These are phyloP conservation scores for Boletellus deceptivus DNA, from an alignment of 1,284 basidiomycete species.

Conservation along the genomic window DNA sequence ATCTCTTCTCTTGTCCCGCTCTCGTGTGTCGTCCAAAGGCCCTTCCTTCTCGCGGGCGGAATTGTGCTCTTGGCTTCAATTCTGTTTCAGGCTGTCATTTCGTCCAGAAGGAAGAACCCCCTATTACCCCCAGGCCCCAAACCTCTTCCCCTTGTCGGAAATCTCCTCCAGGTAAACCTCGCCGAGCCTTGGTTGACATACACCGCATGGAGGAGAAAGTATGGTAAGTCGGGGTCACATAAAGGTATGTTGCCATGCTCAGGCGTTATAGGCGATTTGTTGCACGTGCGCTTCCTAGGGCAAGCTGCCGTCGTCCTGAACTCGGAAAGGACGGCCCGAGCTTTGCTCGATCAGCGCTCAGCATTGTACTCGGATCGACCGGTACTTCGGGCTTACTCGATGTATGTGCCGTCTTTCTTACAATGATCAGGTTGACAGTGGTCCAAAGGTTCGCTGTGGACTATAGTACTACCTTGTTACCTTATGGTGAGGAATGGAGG, in stretches of 20 bases:
- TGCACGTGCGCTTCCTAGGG: not conserved
- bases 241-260: not conserved
- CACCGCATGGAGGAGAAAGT: not conserved
- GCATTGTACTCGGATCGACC: not conserved
- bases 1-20: not conserved
- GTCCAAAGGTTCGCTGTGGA: not conserved
- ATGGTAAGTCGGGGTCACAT: not conserved
- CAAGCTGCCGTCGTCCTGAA: not conserved
- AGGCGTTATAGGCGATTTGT: not conserved
- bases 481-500: not conserved
- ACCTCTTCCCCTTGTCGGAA: not conserved
- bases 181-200: not conserved
- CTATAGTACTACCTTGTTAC: not conserved
- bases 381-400: not conserved
- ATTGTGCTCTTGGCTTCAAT: not conserved
- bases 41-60: not conserved
- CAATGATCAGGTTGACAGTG: not conserved
- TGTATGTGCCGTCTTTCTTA: not conserved
- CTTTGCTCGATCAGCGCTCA: not conserved
- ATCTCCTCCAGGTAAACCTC: not conserved
- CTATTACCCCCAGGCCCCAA: not conserved
- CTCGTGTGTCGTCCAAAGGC: not conserved
- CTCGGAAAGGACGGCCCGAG: not conserved
- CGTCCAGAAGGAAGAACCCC: not conserved
- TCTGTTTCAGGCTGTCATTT: not conserved